These are phyloP conservation scores for Coemansia sp. DNA, from an alignment of 192 early-diverging fungal species.

Conservation along the genomic window DNA sequence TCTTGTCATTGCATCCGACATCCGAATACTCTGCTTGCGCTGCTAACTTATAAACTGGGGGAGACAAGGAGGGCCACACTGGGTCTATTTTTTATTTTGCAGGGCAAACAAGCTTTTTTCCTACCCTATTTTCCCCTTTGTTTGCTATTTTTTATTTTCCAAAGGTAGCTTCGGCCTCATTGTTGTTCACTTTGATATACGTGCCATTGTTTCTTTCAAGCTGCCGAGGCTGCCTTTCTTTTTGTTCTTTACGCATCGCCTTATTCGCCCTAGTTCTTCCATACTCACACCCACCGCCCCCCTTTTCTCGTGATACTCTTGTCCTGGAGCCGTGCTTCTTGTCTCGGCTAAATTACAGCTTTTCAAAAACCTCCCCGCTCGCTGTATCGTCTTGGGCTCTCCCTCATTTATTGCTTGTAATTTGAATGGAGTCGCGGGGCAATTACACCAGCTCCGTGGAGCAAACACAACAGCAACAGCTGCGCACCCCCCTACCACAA, in stretches of 20 bases:
- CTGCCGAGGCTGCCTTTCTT: not conserved
- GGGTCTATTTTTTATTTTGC: not conserved
- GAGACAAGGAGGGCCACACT: no score
- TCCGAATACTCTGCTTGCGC: no score
- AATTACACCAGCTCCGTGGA: no score
- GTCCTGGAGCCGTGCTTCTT: no score
- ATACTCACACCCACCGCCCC: no score
- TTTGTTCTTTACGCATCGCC: not conserved
- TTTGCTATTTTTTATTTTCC: constrained; percentile 1
- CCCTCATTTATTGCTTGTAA: no score
- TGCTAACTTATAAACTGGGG: no score
- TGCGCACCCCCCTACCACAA: not conserved
- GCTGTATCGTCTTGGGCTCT: no score
- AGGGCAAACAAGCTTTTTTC: not conserved
- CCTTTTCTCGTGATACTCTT: no score
- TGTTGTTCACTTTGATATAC: not conserved
- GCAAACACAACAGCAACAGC: constrained; percentile 5
- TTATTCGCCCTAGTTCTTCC: not conserved
- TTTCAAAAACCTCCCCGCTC: no score
- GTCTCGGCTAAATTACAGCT: constrained; percentile 6
- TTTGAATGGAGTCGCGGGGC: no score
- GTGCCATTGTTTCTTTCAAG: not conserved
- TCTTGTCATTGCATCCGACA: not conserved
- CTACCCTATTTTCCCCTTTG: not conserved
- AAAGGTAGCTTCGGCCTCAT: no score